Conservation (phyloP, 176 grass and related monocot species). For the Avena atlantica region DNA sequence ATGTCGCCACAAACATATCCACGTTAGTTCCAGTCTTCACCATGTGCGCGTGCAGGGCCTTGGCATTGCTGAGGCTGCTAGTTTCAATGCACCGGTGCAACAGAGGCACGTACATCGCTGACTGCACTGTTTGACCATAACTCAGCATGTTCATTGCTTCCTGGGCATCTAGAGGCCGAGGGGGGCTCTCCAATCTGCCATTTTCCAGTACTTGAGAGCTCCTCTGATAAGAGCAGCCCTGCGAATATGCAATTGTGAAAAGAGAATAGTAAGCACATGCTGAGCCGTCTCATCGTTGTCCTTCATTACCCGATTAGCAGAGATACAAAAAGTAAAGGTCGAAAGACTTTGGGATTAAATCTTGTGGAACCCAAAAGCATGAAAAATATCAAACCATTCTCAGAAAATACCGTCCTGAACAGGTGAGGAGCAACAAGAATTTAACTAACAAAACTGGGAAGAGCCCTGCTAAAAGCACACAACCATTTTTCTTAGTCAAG, state of each 20-base stretch:
- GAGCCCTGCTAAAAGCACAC: background rate
- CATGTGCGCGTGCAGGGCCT: slow-evolving; percentile 65
- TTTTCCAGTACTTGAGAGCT: slow-evolving; percentile 27
- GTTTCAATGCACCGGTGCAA: slow-evolving; percentile 53
- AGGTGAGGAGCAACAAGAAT: background rate
- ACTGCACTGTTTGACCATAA: slow-evolving; percentile 50
- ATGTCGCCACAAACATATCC: slow-evolving; percentile 65
- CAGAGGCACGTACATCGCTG: slow-evolving; percentile 70
- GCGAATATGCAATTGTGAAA: background rate
- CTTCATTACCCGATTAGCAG: background rate
- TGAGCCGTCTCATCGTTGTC: background rate
- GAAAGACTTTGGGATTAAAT: background rate
- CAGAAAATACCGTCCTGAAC: background rate
- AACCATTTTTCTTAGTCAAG: background rate
- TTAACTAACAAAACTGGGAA: background rate
- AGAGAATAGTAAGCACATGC: background rate
- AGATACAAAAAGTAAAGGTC: background rate
- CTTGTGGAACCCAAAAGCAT: background rate
- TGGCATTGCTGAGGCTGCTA: slow-evolving; percentile 35
- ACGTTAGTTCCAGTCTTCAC: slow-evolving; percentile 49
- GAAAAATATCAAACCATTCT: background rate
- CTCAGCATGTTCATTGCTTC: slow-evolving; percentile 64
- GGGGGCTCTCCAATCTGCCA: slow-evolving; percentile 5
- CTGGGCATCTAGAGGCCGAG: slow-evolving; percentile 40
- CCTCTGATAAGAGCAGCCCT: slow-evolving; percentile 44